Evolutionary conservation across 805 yeast genomes (phyloP), one percentile per base, ranked within the genome.

Genomic region (Kuraishia capsulata): DNA sequence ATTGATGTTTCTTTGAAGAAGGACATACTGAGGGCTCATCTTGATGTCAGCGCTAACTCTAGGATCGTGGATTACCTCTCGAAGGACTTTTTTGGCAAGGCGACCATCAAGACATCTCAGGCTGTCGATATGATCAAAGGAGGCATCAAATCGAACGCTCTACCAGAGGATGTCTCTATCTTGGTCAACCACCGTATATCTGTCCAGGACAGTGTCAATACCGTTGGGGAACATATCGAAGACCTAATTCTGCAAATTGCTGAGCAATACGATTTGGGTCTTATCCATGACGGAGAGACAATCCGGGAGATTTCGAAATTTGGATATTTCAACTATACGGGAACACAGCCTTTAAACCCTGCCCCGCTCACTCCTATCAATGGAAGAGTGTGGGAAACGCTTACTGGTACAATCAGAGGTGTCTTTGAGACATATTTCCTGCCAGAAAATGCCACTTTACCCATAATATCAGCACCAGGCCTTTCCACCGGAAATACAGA

Each of bases 111-210:
- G 40, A 81, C 90, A 0, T 69, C 85, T 4, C 85, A 77, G 56
- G 82, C 90, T 0, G 66, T 72, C 34, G 87, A 81, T 49, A 67
- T 79, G 19, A 65, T 85, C 42, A 51, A 59, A 10, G 92, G 92
- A 21, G 95, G 94, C 33, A 70, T 77, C 41, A 84, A 84, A 57
- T 67, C 79, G 20, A 84, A 84, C 51, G 88, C 92, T 1, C 60
- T 84, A 35, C 94, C 95, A 2, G 90, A 83, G 52, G 56, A 64
- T 20, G 73, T 73, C 3, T 55, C 59, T 23, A 62, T 77, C 31
- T 51, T 67, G 26, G 64, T 80, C 33, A 82, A 85, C 57, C 81
- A 81, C 50, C 67, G 94, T 51, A 65, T 82, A 39, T 68, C 76
- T 13, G 59, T 76, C 33, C 86, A 77, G 44, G 67, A 78, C 19